phyloP scores from a whole-genome alignment of 2,329 filamentous ascomycete genomes.

The Teratosphaeria nubilosa region DNA sequence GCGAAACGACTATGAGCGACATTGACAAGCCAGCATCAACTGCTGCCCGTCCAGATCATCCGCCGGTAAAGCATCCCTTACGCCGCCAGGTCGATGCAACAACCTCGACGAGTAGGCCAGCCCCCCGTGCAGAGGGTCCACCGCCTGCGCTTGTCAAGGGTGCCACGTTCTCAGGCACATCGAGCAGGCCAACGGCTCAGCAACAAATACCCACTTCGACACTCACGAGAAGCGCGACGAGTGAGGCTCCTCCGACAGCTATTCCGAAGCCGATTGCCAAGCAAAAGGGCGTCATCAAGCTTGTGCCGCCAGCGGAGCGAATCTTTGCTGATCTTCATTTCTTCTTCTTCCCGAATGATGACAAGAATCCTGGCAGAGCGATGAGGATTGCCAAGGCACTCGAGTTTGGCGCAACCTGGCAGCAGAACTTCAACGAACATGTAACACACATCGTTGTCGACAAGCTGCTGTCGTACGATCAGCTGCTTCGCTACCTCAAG shows the following conservation, averaged over 20 bases:
- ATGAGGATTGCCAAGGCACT: constrained; percentile 64
- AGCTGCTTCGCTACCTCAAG: constrained; percentile 51
- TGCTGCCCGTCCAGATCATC: not conserved
- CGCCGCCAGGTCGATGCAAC: not conserved
- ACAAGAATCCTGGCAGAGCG: constrained; percentile 56
- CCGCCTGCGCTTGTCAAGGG: not conserved
- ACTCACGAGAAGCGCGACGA: not conserved
- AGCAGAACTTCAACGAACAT: constrained; percentile 41
- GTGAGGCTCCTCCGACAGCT: not conserved
- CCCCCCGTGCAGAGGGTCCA: not conserved
- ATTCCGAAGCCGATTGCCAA: constrained; percentile 8
- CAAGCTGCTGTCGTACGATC: constrained; percentile 51
- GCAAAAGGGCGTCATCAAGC: constrained; percentile 13
- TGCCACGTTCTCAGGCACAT: not conserved
- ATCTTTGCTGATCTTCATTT: constrained; percentile 24
- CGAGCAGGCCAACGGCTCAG: not conserved
- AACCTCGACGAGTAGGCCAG: not conserved
- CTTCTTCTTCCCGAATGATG: constrained; percentile 71
- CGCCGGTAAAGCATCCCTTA: not conserved
- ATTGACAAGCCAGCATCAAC: not conserved
- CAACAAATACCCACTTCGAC: not conserved
- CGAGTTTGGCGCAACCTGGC: constrained; percentile 67
- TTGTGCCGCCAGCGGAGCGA: constrained; percentile 16
- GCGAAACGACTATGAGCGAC: not conserved
- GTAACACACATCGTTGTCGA: constrained; percentile 79